Evolutionary conservation across 2,329 filamentous ascomycete genomes (phyloP).

Genomic region (Mycocentrospora acerina): DNA sequence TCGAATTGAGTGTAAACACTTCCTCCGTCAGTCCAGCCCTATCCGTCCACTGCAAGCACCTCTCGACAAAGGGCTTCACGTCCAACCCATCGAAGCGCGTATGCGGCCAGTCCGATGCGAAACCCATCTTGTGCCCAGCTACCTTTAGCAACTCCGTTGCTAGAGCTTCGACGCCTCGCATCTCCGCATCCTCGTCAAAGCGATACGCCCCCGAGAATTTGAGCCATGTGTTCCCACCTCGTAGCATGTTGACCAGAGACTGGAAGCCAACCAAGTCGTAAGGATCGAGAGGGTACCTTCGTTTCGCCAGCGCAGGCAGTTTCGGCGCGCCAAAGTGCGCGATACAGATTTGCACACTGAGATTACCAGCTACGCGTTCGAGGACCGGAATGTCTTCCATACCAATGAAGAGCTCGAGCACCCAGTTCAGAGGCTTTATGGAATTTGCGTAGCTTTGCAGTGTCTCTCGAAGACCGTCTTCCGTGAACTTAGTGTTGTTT

Average conservation of each 20-base stretch:
- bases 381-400: constrained; percentile 54
- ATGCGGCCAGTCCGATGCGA: constrained; percentile 66
- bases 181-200: constrained; percentile 50
- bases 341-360: constrained; percentile 58
- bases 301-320: constrained; percentile 37
- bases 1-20: no score
- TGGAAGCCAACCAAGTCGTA: constrained; percentile 51
- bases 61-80: constrained; percentile 57
- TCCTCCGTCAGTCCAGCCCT: constrained; percentile 51
- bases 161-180: constrained; percentile 52
- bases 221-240: constrained; percentile 54
- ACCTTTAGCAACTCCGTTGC: constrained; percentile 47
- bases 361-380: constrained; percentile 43
- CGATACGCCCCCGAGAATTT: constrained; percentile 63
- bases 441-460: constrained; percentile 54
- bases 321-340: constrained; percentile 61
- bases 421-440: constrained; percentile 56
- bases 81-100: constrained; percentile 61
- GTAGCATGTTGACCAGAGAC: constrained; percentile 51
- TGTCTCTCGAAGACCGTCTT: constrained; percentile 44
- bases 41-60: constrained; percentile 54
- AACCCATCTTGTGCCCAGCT: constrained; percentile 51
- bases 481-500: constrained; percentile 44
- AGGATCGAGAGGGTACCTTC: no score
- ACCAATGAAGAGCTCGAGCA: constrained; percentile 60